Conservation (phyloP, 306 rosid genomes). For the Malus sylvestris region DNA sequence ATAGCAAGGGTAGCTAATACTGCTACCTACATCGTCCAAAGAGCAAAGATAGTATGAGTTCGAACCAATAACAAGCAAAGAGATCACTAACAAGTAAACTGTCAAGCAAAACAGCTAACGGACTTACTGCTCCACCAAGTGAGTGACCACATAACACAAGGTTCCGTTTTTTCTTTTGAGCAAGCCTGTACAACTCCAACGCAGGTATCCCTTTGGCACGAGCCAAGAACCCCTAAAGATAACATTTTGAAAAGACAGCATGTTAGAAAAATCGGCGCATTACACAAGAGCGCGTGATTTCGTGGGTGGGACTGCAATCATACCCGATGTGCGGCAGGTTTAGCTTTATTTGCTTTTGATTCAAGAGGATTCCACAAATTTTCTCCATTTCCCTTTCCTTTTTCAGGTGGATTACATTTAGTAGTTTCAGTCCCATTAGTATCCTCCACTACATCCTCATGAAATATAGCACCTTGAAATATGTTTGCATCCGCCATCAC, state of each 20-base stretch:
- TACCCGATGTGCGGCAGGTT: slow-evolving; percentile 97
- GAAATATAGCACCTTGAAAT: slow-evolving; percentile 97
- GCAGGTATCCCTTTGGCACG: slow-evolving; percentile 99
- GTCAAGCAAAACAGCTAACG: slow-evolving; percentile 4
- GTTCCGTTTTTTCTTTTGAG: slow-evolving; percentile 88
- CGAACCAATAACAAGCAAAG: slow-evolving; percentile 5
- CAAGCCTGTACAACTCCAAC: slow-evolving; percentile 86
- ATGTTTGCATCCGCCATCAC: slow-evolving; percentile 87
- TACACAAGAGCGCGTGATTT: neutral
- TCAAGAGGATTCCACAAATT: slow-evolving; percentile 62
- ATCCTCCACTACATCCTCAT: slow-evolving; percentile 67
- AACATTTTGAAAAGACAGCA: slow-evolving; percentile 1
- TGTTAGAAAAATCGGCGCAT: neutral
- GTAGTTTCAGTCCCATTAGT: slow-evolving; percentile 26
- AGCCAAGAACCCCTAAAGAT: slow-evolving; percentile 82
- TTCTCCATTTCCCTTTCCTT: slow-evolving; percentile 48
- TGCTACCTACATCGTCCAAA: slow-evolving; percentile 59
- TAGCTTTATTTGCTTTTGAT: slow-evolving; percentile 52
- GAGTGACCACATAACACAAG: slow-evolving; percentile 97
- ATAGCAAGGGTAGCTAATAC: slow-evolving; percentile 96
- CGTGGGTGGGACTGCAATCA: neutral
- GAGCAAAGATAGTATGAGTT: slow-evolving; percentile 7
- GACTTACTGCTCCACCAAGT: slow-evolving; percentile 96
- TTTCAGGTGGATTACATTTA: slow-evolving; percentile 40
- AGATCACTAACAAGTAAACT: neutral